Base-by-base conservation (phyloP, 768 basidiomycete species). In the Trichaptum fuscoviolaceum region DNA sequence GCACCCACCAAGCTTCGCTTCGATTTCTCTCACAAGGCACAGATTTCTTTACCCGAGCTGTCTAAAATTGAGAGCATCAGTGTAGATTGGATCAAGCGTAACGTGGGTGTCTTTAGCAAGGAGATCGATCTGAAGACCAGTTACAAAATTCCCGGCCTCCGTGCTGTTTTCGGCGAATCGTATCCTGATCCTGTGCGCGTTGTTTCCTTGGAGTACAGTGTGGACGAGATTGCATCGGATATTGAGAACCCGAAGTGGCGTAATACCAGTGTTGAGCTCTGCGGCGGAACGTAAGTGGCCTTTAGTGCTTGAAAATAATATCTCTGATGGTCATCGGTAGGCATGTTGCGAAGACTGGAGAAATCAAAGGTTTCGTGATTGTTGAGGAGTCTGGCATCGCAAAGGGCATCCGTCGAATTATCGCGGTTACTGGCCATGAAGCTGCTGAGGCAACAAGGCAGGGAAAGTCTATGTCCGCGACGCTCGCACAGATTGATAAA, bases 161-260 rank as follows among this genome's bases (percentile, higher is more conserved):
- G 97, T 35, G 97, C 96, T 1, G 97, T 99, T 59, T 99, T 99
- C 71, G 97, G 97, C 59, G 97, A 99, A 79, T 85, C 92, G 0
- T 99, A 99, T 75, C 97, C 97, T 4, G 96, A 99, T 75, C 97
- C 97, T 2, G 97, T 99, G 23, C 85, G 96, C 34, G 94, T 99
- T 1, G 97, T 99, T 17, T 87, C 93, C 1, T 82, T 99, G 24
- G 96, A 93, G 76, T 94, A 85, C 73, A 87, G 89, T 68, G 84
- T 96, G 20, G 90, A 96, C 63, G 92, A 95, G 70, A 95, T 99
- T 65, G 78, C 86, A 23, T 83, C 85, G 71, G 93, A 99, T 70
- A 83, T 96, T 58, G 85, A 90, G 71, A 96, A 95, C 76, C 87
- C 90, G 3, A 93, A 90, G 77, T 99, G 97, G 97, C 81, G 92